These are phyloP conservation scores for Venturiaceae sp. DNA, from an alignment of 2,329 filamentous ascomycete genomes.

Conservation along the genomic window DNA sequence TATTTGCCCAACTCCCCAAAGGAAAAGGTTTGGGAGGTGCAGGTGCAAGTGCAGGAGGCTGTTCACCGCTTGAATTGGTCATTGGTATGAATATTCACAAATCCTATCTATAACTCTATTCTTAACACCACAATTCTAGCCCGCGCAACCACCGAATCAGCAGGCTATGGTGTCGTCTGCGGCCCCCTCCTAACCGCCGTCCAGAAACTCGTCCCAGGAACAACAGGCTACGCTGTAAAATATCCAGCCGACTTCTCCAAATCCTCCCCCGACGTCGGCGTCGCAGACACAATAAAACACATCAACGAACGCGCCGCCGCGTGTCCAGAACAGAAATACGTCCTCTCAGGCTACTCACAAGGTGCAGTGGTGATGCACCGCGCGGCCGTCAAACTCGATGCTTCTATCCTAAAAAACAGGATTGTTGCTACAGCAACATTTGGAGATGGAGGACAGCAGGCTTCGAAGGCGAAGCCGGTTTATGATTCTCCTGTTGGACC, in stretches of 20 bases:
- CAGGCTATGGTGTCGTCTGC: background rate
- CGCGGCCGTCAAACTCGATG: conserved; percentile 2
- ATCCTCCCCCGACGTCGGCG: background rate
- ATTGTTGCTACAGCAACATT: conserved; percentile 5
- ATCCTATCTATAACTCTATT: background rate
- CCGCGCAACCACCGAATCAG: conserved; percentile 1
- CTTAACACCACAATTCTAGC: background rate
- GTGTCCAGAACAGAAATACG: conserved; percentile 6
- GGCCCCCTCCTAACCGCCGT: background rate
- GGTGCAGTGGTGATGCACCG: conserved; percentile 7
- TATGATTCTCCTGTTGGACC: conserved; percentile 7
- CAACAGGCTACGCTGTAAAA: conserved; percentile 1
- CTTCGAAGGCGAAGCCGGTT: conserved; percentile 6
- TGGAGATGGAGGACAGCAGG: conserved; percentile 8
- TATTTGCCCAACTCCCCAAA: background rate
- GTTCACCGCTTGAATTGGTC: conserved; percentile 2
- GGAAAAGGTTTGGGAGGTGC: background rate
- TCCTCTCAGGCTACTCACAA: conserved; percentile 5
- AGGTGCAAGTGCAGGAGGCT: background rate
- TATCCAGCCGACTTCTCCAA: conserved; percentile 3
- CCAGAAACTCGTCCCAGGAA: conserved; percentile 2
- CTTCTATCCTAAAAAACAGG: background rate
- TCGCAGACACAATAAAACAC: background rate
- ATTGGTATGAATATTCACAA: background rate
- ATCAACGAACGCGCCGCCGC: background rate